Evolutionary conservation across 2,329 filamentous ascomycete species (phyloP), one percentile per base, ranked within the genome.

Genomic region (Knoxdaviesia proteae): DNA sequence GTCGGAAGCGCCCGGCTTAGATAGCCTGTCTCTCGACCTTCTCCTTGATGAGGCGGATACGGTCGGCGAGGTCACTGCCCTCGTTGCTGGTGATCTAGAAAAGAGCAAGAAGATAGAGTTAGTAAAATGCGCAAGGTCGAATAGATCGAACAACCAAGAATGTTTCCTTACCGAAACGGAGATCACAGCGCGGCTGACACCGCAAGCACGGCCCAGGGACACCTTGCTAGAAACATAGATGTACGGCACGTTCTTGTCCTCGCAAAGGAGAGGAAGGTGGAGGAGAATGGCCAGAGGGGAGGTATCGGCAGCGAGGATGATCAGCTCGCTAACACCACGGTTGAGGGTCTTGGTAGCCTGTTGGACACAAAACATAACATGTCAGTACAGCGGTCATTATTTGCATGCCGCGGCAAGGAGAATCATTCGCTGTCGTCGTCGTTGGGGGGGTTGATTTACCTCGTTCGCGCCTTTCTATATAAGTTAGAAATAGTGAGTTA

Each of bases 21-120:
- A 94, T 94, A 68, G 88, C 86, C 52, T 94, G 72, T 54, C 87
- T 75, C 72, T 96, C 88, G 44, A 96, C 83, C 76, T 94, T 92
- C 64, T 92, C 83, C 70, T 88, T 92, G 56, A 94, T 69, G 50
- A 77, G 71, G 53, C 81, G 74, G 61, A 96, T 94, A 69, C 92
- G 84, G 55, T 74, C 73, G 61, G 79, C 82, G 47, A 96, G 69
- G 61, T 94, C 87, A 55, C 75, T 82, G 36, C 80, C 80, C 64
- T 93, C 84, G 71, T 93, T 93, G 61, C 80, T 86, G 51, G 84
- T 94, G 63, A 96, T 93, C 42, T 44, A 33, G 10, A 30, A 11
- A 38, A 6, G 31, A 32, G 8, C 6, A 10, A 31, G 6, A 20
- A 20, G 20, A 20, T 20, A 20, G 20, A 36, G 37, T 44, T 40